These are phyloP conservation scores for Silene coronaria DNA, from an alignment of 179 eudicot species.

Conservation along the genomic window DNA sequence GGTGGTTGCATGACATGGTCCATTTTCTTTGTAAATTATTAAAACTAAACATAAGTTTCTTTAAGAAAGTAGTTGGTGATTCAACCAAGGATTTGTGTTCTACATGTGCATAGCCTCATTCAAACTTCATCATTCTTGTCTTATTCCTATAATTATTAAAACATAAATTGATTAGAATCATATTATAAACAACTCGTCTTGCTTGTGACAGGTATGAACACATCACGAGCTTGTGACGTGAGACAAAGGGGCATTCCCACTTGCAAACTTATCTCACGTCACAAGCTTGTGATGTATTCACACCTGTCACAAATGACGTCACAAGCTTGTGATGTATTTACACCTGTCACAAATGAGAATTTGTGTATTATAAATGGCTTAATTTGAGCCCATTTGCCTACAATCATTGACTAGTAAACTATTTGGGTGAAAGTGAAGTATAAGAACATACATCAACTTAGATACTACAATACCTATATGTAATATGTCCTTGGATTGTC, in stretches of 20 bases:
- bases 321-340: too few species aligned
- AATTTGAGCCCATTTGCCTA: conserved; percentile 4
- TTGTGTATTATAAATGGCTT: neutral
- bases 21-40: neutral
- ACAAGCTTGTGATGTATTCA: too few species aligned
- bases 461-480: neutral
- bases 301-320: too few species aligned
- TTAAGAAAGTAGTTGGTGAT: too few species aligned
- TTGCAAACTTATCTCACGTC: too few species aligned
- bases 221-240: too few species aligned
- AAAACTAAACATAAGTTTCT: neutral
- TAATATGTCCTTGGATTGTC: neutral
- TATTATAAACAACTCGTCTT: too few species aligned
- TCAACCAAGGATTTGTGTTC: neutral
- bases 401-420: conserved; percentile 23
- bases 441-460: conserved; percentile 10
- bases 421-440: conserved; percentile 11
- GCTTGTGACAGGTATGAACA: too few species aligned
- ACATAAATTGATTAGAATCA: neutral
- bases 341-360: too few species aligned
- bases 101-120: conserved; percentile 20
- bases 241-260: too few species aligned
- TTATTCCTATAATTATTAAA: neutral
- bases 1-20: conserved; percentile 20
- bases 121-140: conserved; percentile 11